A percentile compares a stretch with the other conserved stretches of the same genome.
phyloP scores from a whole-genome alignment of 73 alveolate genomes.

The Uronychia binucleata region DNA sequence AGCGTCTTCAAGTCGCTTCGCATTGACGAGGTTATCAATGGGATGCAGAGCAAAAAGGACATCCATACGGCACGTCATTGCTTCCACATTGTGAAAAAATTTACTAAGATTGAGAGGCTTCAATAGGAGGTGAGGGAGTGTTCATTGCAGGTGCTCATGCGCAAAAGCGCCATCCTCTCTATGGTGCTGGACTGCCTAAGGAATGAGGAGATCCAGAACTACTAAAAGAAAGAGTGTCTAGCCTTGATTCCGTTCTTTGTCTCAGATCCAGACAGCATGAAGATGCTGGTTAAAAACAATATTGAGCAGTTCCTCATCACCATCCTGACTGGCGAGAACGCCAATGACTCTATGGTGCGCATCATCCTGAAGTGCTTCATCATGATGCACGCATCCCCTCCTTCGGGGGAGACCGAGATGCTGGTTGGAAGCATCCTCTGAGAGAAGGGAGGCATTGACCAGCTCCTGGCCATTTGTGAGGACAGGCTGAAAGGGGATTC shows the following conservation, averaged over 20 bases:
- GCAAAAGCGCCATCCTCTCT: constrained; percentile 30
- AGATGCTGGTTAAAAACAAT: constrained; percentile 7
- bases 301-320: constrained; percentile 27
- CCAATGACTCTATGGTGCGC: constrained; percentile 19
- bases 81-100: constrained; percentile 32
- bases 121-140: background rate
- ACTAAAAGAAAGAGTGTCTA: constrained; percentile 20
- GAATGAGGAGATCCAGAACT: constrained; percentile 22
- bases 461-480: background rate
- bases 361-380: constrained; percentile 16
- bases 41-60: constrained; percentile 25
- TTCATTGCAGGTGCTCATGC: background rate
- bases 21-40: constrained; percentile 22
- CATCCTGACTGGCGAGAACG: constrained; percentile 5
- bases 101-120: constrained; percentile 26
- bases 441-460: constrained; percentile 43
- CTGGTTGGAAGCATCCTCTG: constrained; percentile 14
- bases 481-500: constrained; percentile 14
- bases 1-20: constrained; percentile 16
- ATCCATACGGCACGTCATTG: constrained; percentile 27
- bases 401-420: constrained; percentile 1
- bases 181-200: constrained; percentile 40
- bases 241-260: constrained; percentile 30
- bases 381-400: constrained; percentile 39
- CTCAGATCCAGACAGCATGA: constrained; percentile 17